Conservation (phyloP, 805 yeast species). For the Blastobotrys chiropterorum region DNA sequence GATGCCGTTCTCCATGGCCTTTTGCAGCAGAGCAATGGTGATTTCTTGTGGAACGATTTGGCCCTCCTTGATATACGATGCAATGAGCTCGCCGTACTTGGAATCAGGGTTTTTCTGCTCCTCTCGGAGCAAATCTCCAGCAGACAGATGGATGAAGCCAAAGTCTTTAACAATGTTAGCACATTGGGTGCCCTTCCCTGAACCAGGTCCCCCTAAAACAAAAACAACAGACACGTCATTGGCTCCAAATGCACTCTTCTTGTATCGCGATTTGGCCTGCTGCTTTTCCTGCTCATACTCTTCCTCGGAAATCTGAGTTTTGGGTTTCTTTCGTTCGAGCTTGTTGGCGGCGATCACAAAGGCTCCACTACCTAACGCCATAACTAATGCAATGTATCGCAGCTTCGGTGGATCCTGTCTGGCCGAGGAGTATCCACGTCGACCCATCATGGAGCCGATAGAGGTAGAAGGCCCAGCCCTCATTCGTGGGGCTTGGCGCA, state of each 20-base stretch:
- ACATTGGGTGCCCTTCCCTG: slow-evolving; percentile 36
- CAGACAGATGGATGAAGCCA: slow-evolving; percentile 75
- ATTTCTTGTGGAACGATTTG: slow-evolving; percentile 80
- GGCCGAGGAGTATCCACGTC: background rate
- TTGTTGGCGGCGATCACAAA: slow-evolving; percentile 27
- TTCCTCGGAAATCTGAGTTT: slow-evolving; percentile 24
- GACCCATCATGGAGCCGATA: background rate
- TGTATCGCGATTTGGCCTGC: slow-evolving; percentile 12
- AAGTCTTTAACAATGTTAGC: slow-evolving; percentile 55
- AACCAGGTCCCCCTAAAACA: slow-evolving; percentile 81
- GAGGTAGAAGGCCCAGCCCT: background rate
- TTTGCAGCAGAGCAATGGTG: slow-evolving; percentile 68
- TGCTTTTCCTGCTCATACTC: slow-evolving; percentile 35
- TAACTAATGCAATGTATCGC: slow-evolving; percentile 29
- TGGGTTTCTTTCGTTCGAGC: slow-evolving; percentile 25
- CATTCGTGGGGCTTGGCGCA: slow-evolving; percentile 6
- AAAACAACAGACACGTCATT: slow-evolving; percentile 73
- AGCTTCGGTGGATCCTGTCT: slow-evolving; percentile 26
- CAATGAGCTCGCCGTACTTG: slow-evolving; percentile 71
- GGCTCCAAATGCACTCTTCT: slow-evolving; percentile 44
- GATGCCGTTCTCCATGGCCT: slow-evolving; percentile 51
- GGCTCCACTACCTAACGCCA: slow-evolving; percentile 28
- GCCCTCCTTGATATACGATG: slow-evolving; percentile 76
- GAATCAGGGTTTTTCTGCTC: slow-evolving; percentile 75
- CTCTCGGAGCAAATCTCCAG: slow-evolving; percentile 83